Evolutionary conservation across 164 flowering plant genomes (phyloP).

Genomic region (Liquidambar formosana): DNA sequence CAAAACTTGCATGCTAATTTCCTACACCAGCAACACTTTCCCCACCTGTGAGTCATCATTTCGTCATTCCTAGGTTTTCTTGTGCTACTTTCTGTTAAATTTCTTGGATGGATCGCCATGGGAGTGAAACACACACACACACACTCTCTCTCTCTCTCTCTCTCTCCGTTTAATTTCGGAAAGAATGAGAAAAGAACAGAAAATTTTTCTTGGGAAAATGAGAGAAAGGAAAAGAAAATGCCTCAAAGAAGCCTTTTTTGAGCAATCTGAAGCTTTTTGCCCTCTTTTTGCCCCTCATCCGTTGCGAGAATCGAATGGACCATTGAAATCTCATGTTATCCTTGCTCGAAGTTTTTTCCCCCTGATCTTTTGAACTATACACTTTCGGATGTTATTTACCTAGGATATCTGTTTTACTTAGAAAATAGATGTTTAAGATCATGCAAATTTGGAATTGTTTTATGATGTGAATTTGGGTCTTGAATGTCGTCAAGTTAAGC

Average conservation of each 20-base stretch:
- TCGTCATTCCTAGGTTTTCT: background rate
- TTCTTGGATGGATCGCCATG: background rate
- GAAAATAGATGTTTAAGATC: too few species aligned
- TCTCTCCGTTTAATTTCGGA: background rate
- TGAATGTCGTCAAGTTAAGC: background rate
- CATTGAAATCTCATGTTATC: background rate
- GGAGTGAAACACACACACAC: background rate
- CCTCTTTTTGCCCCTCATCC: background rate
- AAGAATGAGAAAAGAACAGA: background rate
- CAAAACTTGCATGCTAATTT: conserved; percentile 58
- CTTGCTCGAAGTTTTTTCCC: too few species aligned
- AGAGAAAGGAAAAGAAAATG: background rate
- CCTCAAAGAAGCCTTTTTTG: background rate
- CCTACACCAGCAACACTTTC: conserved; percentile 61
- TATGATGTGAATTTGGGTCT: too few species aligned
- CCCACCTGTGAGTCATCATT: conserved; percentile 45
- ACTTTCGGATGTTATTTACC: too few species aligned
- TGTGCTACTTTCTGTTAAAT: background rate
- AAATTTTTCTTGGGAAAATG: too few species aligned
- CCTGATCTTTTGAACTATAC: too few species aligned
- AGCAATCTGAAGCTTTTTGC: background rate
- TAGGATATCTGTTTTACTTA: too few species aligned
- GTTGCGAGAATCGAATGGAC: background rate
- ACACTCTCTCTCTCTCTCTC: background rate
- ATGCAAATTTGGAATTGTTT: too few species aligned